Evolutionary conservation across 2,329 filamentous ascomycete genomes (phyloP).

Genomic region (Scytalidium sp.): DNA sequence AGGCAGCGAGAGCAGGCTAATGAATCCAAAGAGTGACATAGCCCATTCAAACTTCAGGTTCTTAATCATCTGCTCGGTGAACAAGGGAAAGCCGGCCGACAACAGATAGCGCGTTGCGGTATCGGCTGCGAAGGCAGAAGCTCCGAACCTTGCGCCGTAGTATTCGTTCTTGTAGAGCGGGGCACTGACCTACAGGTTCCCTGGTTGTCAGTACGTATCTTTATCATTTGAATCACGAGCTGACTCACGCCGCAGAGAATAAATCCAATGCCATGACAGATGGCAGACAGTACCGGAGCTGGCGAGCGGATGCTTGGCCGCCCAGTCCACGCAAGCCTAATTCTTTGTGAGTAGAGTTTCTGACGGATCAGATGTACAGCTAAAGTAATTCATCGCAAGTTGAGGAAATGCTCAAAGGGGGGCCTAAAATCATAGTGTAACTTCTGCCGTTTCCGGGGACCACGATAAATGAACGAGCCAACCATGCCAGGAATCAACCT

Average conservation of each 20-base stretch:
- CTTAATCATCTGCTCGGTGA: neutral
- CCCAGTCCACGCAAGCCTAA: neutral
- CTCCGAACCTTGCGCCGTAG: neutral
- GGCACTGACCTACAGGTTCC: neutral
- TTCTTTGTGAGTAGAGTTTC: neutral
- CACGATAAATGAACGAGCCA: neutral
- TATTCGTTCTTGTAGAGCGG: neutral
- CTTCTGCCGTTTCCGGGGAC: no score
- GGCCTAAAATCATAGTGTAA: no score
- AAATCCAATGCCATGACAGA: neutral
- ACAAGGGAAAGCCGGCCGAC: neutral
- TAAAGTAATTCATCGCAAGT: no score
- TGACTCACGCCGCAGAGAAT: neutral
- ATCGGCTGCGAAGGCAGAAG: neutral
- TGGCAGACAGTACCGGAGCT: neutral
- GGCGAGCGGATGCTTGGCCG: neutral
- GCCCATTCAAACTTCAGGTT: neutral
- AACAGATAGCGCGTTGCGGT: neutral
- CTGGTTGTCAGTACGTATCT: neutral
- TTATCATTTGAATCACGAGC: neutral
- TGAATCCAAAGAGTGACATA: neutral
- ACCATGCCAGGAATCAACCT: no score
- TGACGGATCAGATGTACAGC: no score
- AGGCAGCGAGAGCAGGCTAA: neutral
- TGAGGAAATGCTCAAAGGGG: no score